Evolutionary conservation across 129 eudicot species (phyloP).

Genomic region (Cynara cardunculus): DNA sequence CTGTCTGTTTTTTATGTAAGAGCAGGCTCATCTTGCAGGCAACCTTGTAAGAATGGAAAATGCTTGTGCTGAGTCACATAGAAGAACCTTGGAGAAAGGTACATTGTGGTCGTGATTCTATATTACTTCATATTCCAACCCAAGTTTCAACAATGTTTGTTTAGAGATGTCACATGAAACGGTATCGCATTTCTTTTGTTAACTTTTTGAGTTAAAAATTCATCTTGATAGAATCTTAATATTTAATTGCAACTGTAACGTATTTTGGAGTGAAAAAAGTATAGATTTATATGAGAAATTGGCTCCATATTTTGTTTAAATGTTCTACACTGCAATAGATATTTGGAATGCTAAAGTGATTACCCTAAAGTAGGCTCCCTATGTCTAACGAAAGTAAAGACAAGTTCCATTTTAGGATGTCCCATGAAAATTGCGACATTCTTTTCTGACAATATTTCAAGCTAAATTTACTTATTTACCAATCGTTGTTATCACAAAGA

Average conservation of each 20-base stretch:
- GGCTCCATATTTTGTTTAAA: background rate
- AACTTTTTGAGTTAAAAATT: background rate
- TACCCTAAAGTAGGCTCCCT: too few species aligned
- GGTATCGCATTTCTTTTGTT: background rate
- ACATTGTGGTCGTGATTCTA: background rate
- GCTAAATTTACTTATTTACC: too few species aligned
- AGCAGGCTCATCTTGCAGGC: constrained; percentile 31
- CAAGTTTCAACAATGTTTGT: background rate
- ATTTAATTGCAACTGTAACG: background rate
- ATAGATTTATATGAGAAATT: background rate
- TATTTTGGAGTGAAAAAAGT: background rate
- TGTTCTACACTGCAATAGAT: background rate
- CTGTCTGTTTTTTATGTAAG: background rate
- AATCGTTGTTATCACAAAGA: background rate
- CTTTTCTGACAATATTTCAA: too few species aligned
- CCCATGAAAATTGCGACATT: too few species aligned
- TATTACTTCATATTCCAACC: background rate
- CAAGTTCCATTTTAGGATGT: too few species aligned
- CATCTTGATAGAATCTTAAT: background rate
- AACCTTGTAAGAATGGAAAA: constrained; percentile 12
- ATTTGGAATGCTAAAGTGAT: background rate
- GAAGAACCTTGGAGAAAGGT: constrained; percentile 34
- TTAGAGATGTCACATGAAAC: background rate
- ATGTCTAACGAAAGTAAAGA: too few species aligned
- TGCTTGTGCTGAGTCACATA: constrained; percentile 26